These are phyloP conservation scores for Berberis vulgaris DNA, from an alignment of 164 flowering plant species.

Conservation along the genomic window DNA sequence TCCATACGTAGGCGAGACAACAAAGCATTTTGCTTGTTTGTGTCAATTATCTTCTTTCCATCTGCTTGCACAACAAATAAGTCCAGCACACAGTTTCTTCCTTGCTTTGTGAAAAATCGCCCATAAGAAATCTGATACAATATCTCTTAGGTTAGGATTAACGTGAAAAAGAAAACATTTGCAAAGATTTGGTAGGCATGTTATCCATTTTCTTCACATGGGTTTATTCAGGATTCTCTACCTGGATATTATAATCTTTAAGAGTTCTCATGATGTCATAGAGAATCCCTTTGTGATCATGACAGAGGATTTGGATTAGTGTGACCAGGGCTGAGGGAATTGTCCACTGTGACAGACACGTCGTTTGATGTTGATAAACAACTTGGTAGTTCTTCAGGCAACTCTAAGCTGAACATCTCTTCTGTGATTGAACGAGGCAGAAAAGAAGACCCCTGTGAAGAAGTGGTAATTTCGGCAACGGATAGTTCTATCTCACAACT, in stretches of 20 bases:
- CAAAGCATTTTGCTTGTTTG: constrained; percentile 55
- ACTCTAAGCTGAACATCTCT: constrained; percentile 32
- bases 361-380: constrained; percentile 17
- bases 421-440: constrained; percentile 48
- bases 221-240: constrained; percentile 9
- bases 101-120: constrained; percentile 44
- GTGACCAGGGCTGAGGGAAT: constrained; percentile 77
- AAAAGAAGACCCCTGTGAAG: constrained; percentile 50
- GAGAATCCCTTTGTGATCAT: constrained; percentile 87
- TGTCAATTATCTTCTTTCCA: constrained; percentile 79
- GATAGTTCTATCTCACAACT: constrained; percentile 64
- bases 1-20: constrained; percentile 54
- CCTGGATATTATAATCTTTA: constrained; percentile 91
- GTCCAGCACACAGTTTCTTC: constrained; percentile 69
- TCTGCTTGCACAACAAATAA: constrained; percentile 79
- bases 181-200: no score
- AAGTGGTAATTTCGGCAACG: constrained; percentile 42
- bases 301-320: constrained; percentile 74
- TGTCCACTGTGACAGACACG: constrained; percentile 61
- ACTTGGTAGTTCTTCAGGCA: constrained; percentile 16
- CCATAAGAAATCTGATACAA: constrained; percentile 72
- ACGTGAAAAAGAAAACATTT: no score
- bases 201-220: no score
- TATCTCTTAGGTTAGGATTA: background rate
- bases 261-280: constrained; percentile 88